A percentile compares a stretch with the other conserved stretches of the same genome.
Conservation (phyloP, 140 eudicot genomes). For the Stevia rebaudiana region DNA sequence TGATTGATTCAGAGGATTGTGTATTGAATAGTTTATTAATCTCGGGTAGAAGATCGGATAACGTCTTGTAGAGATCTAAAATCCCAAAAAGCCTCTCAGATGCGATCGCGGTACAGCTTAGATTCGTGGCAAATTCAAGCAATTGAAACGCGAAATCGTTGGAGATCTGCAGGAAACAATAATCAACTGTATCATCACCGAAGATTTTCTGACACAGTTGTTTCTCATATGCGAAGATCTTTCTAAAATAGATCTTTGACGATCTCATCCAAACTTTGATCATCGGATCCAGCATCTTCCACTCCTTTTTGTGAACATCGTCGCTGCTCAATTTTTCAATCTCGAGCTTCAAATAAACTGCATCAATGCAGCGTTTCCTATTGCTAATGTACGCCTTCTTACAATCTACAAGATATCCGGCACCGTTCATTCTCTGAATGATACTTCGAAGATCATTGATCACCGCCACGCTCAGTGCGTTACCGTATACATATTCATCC, state of each 20-base stretch:
- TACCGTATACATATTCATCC: background rate
- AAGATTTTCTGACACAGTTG: background rate
- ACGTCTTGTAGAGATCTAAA: slow-evolving; percentile 8
- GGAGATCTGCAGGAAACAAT: background rate
- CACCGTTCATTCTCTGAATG: background rate
- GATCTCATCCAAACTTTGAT: slow-evolving; percentile 11
- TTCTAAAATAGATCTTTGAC: background rate
- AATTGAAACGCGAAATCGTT: background rate
- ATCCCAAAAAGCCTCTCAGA: slow-evolving; percentile 13
- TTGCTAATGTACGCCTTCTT: background rate
- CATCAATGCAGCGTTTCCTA: background rate
- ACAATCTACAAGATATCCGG: background rate
- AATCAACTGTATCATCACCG: background rate
- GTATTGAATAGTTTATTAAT: background rate
- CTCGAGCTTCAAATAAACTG: background rate
- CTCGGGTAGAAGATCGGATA: background rate
- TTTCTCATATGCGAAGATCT: background rate
- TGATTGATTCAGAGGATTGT: background rate
- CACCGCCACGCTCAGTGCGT: background rate
- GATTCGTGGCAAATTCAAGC: background rate
- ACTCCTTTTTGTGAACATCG: background rate
- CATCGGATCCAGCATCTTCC: background rate
- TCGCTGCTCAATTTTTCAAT: background rate
- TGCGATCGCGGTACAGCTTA: background rate
- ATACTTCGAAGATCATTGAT: slow-evolving; percentile 7